A percentile compares a stretch with the other conserved stretches of the same genome.
Evolutionary conservation across 2,329 filamentous ascomycete species (phyloP).

Genomic region (Fusarium sp.): DNA sequence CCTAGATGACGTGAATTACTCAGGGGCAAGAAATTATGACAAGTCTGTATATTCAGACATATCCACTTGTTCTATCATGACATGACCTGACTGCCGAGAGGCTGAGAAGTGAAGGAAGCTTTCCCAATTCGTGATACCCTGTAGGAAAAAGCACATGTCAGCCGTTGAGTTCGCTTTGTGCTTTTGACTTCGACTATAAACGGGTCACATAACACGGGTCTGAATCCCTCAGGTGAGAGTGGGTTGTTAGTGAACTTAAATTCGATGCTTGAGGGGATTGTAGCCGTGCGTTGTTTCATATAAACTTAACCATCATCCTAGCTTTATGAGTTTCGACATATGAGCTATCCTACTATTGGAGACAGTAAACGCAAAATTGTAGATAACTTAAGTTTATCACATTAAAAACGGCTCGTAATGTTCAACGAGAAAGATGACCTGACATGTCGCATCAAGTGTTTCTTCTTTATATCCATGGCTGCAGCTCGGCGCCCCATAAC

Average conservation of each 20-base stretch:
- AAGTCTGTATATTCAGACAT: background rate
- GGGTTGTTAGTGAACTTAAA: background rate
- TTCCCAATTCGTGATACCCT: background rate
- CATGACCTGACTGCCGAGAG: background rate
- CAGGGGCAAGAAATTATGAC: background rate
- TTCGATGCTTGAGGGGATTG: background rate
- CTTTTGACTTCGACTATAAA: background rate
- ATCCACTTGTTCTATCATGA: background rate
- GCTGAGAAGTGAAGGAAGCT: background rate
- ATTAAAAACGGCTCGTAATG: background rate
- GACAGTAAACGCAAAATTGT: too few relatives aligned
- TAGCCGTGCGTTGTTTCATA: background rate
- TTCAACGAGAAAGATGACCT: background rate
- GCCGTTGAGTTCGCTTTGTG: background rate
- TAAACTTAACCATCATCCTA: background rate
- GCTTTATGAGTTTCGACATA: background rate
- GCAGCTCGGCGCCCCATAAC: background rate
- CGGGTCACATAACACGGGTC: background rate
- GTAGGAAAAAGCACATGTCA: background rate
- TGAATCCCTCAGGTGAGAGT: background rate
- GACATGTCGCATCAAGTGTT: background rate
- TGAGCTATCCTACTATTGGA: background rate
- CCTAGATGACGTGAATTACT: background rate
- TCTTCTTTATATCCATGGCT: background rate
- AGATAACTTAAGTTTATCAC: too few relatives aligned